Percentiles rank a stretch among this genome's conserved stretches.
phyloP scores from a whole-genome alignment of 768 basidiomycete genomes.

The Podaxis mareebaensis region DNA sequence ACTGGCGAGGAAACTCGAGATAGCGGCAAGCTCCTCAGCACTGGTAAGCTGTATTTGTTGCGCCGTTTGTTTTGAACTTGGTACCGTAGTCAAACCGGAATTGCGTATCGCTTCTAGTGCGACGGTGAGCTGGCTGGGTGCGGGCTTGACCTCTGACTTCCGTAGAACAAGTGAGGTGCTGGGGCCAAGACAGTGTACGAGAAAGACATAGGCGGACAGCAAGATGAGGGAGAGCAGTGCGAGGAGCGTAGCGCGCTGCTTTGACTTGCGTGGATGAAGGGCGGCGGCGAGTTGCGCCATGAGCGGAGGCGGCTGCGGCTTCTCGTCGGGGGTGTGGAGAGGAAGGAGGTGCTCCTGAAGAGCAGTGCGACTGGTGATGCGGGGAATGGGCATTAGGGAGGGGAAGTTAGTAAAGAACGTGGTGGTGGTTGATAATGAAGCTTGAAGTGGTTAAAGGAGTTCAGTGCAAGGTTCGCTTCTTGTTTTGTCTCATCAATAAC shows the following conservation, averaged over 20 bases:
- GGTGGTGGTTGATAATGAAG: neutral
- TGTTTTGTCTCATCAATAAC: slow-evolving; percentile 1
- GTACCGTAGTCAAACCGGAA: slow-evolving; percentile 26
- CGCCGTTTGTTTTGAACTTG: slow-evolving; percentile 22
- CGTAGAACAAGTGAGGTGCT: slow-evolving; percentile 38
- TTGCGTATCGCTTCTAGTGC: slow-evolving; percentile 38
- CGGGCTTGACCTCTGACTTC: slow-evolving; percentile 25
- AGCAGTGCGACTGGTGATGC: slow-evolving; percentile 32
- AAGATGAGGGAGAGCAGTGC: slow-evolving; percentile 52
- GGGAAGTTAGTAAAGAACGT: slow-evolving; percentile 13
- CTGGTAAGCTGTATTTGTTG: slow-evolving; percentile 42
- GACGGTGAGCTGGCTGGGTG: slow-evolving; percentile 35
- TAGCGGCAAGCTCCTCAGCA: slow-evolving; percentile 70
- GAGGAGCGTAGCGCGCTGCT: slow-evolving; percentile 54
- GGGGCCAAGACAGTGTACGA: slow-evolving; percentile 45
- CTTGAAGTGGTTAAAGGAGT: neutral
- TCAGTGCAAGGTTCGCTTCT: neutral
- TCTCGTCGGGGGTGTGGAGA: slow-evolving; percentile 19
- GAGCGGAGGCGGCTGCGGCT: slow-evolving; percentile 21
- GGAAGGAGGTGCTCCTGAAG: slow-evolving; percentile 31
- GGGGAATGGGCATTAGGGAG: slow-evolving; percentile 25
- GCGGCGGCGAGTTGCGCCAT: slow-evolving; percentile 30
- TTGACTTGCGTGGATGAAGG: slow-evolving; percentile 45
- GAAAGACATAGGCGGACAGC: slow-evolving; percentile 56
- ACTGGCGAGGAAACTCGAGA: slow-evolving; percentile 72